Base-by-base conservation (phyloP, 495 filamentous ascomycete genomes). In the Penicillium coffeae region DNA sequence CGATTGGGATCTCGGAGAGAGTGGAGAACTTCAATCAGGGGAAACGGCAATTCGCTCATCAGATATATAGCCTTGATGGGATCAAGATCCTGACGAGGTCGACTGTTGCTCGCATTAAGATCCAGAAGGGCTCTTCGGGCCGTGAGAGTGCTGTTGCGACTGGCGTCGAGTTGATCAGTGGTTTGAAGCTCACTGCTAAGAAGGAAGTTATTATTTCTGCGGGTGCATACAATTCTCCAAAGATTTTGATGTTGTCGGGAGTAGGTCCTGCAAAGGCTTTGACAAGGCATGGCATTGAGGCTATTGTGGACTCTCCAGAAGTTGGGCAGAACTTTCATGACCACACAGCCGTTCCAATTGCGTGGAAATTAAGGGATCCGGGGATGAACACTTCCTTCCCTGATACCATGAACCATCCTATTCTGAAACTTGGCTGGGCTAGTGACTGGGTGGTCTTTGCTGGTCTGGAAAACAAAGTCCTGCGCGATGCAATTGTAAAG, bases 251-350 rank as follows among this genome's bases (percentile, higher is more conserved):
- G 53, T 51, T 71, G 33, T 70, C 66, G 5, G 69, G 69, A 6
- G 64, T 74, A 18, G 71, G 71, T 1, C 54, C 64, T 0, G 41
- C 20, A 5, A 41, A 48, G 2, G 21, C 60, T 19, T 51, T 74
- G 0, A 19, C 39, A 2, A 43, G 55, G 22, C 58, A 59, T 33
- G 54, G 39, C 14, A 43, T 49, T 27, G 9, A 13, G 7, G 38
- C 41, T 20, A 9, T 55, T 18, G 40, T 56, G 6, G 53, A 71
- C 42, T 37, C 52, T 1, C 69, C 65, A 18, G 56, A 58, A 3
- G 68, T 74, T 3, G 69, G 71, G 12, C 39, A 54, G 25, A 70
- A 71, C 37, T 56, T 67, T 25, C 54, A 55, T 36, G 66, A 74
- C 44, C 69, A 73, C 50, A 55, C 51, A 30, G 46, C 55, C 8